Evolutionary conservation across 768 basidiomycete genomes (phyloP), one percentile per base, ranked within the genome.

Genomic region (button mushroom (Agaricus bisporus)): DNA sequence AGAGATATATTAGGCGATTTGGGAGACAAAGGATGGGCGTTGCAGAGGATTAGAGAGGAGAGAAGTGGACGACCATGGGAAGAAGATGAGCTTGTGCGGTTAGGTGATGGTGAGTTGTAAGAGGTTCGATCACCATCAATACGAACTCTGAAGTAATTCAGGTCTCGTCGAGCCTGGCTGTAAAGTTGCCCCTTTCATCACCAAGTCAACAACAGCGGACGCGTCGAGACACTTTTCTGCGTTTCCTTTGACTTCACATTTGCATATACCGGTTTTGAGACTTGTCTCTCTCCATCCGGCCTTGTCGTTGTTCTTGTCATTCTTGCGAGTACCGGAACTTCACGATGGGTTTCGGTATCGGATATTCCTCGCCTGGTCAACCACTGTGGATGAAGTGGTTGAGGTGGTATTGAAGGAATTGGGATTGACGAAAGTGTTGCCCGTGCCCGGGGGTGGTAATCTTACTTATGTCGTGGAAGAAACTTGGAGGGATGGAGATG

Each of bases 391-490:
- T n/a, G 78, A 85, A 41, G 71, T 81, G 14, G 63, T 88, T 43
- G 68, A 77, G 29, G 59, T 61, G 6, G 67, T 88, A 8, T 60
- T 79, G 9, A 78, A 79, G 29, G 83, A 89, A 59, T 74, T 92
- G 3, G 91, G 89, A 2, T 67, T 93, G 20, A 68, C 80, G n/a
- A 86, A 77, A 63, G 70, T 73, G 4, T 66, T 88, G 25, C 81
- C 85, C 15, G 72, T 86, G 14, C 80, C 84, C 2, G 88, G 88
- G 42, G 82, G 80, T 17, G 86, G 83, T 4, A 72, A 67, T 36
- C 58, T 95, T 50, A 84, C 87, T 51, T 93, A 92, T 69, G 78
- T 80, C 1, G 60, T 92, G 14, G 88, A 92, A 65, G 83, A 87
- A 61, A 75, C 81, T 1, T 85, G 82, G 81, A 59, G 65, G 29